A percentile compares a stretch with the other conserved stretches of the same genome.
Evolutionary conservation across 2,329 filamentous ascomycete species (phyloP).

Genomic region (Pseudogymnoascus sp.): DNA sequence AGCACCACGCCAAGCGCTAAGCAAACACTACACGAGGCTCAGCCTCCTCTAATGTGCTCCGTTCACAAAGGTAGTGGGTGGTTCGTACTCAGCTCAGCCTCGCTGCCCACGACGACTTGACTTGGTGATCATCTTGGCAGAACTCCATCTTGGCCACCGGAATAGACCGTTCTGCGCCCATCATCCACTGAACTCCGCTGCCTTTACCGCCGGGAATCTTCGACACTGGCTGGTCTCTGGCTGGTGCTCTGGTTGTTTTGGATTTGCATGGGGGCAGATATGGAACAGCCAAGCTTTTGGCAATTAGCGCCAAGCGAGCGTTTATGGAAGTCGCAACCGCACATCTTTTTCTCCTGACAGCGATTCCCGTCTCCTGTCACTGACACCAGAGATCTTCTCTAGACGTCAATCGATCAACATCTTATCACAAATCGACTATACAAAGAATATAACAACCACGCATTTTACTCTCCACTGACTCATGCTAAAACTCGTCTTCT

Average conservation of each 20-base stretch:
- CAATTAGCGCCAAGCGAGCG: slow-evolving; percentile 6
- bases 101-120: background rate
- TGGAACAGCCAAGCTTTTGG: slow-evolving; percentile 1
- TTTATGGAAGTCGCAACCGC: background rate
- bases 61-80: no score
- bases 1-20: background rate
- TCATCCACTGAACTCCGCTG: background rate
- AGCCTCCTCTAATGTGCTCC: no score
- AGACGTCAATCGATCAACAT: background rate
- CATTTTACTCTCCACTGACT: background rate
- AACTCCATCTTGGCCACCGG: background rate
- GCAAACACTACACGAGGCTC: background rate
- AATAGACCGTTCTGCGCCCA: background rate
- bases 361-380: background rate
- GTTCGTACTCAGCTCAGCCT: background rate
- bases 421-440: background rate
- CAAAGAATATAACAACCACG: background rate
- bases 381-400: background rate
- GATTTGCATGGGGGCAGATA: background rate
- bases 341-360: background rate
- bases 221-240: background rate
- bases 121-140: background rate
- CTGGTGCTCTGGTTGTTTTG: background rate
- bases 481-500: background rate
- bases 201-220: background rate